Percentiles rank a stretch among this genome's conserved stretches.
Conservation (phyloP, 306 rosid species). For the Elaeagnus macrophylla region DNA sequence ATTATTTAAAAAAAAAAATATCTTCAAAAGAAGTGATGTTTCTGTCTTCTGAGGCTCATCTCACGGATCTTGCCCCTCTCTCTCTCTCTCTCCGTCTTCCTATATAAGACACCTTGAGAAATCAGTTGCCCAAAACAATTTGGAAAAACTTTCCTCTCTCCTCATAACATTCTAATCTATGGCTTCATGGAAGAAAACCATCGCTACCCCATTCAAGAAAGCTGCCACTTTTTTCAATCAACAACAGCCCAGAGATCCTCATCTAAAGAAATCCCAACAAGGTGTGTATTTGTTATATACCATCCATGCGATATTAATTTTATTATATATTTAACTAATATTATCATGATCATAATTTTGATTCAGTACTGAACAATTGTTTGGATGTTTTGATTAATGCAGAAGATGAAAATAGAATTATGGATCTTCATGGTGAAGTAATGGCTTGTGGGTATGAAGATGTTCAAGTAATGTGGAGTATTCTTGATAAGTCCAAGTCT, state of each 20-base stretch:
- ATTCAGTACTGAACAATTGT: too few species aligned
- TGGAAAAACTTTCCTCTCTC: too few species aligned
- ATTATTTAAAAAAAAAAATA: too few species aligned
- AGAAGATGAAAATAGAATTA: slow-evolving; percentile 48
- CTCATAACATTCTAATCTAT: slow-evolving; percentile 7
- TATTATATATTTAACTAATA: neutral
- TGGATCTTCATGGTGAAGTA: slow-evolving; percentile 85
- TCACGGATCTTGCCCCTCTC: slow-evolving; percentile 79
- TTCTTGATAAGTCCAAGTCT: slow-evolving; percentile 80
- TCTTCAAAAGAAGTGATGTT: too few species aligned
- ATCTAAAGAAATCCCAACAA: slow-evolving; percentile 49
- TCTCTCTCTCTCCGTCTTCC: neutral
- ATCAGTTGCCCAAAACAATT: too few species aligned
- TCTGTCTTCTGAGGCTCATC: slow-evolving; percentile 45
- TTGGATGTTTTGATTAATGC: neutral
- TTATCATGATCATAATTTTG: neutral
- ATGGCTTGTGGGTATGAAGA: slow-evolving; percentile 95
- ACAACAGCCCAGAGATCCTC: slow-evolving; percentile 45
- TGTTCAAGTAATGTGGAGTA: slow-evolving; percentile 97
- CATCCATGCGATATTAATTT: too few species aligned
- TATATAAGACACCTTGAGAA: too few species aligned
- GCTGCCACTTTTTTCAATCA: slow-evolving; percentile 76
- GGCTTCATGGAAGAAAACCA: slow-evolving; percentile 96
- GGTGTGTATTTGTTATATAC: too few species aligned
- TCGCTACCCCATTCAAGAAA: slow-evolving; percentile 73